phyloP scores from a whole-genome alignment of 2,329 filamentous ascomycete species.

The Sporothrix mexicana region DNA sequence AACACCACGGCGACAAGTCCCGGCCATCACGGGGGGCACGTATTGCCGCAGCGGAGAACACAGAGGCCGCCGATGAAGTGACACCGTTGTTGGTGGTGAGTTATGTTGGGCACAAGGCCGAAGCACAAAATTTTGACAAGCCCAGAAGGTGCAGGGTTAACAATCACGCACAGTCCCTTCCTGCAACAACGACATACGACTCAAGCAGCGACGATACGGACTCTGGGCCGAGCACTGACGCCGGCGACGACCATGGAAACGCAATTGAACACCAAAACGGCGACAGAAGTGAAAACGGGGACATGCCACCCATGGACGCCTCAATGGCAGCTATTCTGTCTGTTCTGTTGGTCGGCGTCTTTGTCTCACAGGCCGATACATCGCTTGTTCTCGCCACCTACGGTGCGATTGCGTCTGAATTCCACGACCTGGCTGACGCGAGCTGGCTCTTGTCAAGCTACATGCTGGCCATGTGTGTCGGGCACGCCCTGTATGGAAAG shows the following conservation, averaged over 20 bases:
- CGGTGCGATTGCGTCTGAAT: slow-evolving; percentile 65
- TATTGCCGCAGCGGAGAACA: not conserved
- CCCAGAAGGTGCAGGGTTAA: not conserved
- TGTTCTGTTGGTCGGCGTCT: slow-evolving; percentile 54
- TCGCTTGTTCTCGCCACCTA: slow-evolving; percentile 71
- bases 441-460: slow-evolving; percentile 64
- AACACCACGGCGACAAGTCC: not conserved
- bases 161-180: not conserved
- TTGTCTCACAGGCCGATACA: slow-evolving; percentile 68
- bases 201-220: not conserved
- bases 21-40: not conserved
- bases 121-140: not conserved
- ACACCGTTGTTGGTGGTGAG: not conserved
- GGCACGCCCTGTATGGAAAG: slow-evolving; percentile 61
- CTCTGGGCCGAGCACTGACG: not conserved
- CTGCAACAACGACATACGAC: not conserved
- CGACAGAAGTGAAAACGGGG: not conserved
- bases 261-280: not conserved
- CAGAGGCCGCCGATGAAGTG: not conserved
- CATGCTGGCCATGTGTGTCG: slow-evolving; percentile 56
- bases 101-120: not conserved
- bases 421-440: slow-evolving; percentile 60
- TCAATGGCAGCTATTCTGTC: not conserved
- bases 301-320: not conserved
- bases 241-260: not conserved